Evolutionary conservation across 2,329 filamentous ascomycete species (phyloP).

Genomic region (Sporothrix luriei): DNA sequence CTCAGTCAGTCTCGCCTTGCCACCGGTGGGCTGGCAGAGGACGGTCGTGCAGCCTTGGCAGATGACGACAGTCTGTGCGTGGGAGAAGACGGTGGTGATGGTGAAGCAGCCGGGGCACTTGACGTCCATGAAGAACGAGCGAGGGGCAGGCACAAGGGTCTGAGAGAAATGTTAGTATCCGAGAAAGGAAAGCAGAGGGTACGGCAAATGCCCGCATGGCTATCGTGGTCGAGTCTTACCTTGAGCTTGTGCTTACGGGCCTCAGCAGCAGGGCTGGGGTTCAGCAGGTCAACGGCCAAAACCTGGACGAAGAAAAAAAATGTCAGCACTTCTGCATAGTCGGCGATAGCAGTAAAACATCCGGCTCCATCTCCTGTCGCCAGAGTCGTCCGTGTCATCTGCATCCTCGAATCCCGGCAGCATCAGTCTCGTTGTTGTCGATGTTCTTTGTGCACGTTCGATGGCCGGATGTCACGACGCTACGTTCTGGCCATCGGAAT

Average conservation of each 20-base stretch:
- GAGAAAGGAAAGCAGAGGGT: no score
- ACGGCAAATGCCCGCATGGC: not conserved
- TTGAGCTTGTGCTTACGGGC: slow-evolving; percentile 99
- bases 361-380: not conserved
- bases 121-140: slow-evolving; percentile 99
- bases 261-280: slow-evolving; percentile 96
- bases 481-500: not conserved
- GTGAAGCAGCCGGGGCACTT: slow-evolving; percentile 99
- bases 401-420: slow-evolving; percentile 8
- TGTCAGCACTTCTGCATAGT: slow-evolving; percentile 51
- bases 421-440: slow-evolving; percentile 4
- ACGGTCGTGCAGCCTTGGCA: slow-evolving; percentile 99
- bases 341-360: not conserved
- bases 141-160: slow-evolving; percentile 92
- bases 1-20: slow-evolving; percentile 98
- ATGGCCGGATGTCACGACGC: not conserved
- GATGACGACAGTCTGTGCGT: slow-evolving; percentile 99
- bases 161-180: slow-evolving; percentile 44
- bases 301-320: slow-evolving; percentile 61
- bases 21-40: slow-evolving; percentile 98
- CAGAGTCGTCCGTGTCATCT: not conserved
- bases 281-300: slow-evolving; percentile 99
- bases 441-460: not conserved
- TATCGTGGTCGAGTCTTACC: slow-evolving; percentile 57
- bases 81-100: slow-evolving; percentile 99